Percentiles rank a stretch among this genome's conserved stretches.
Conservation (phyloP, 1,284 basidiomycete genomes). For the Peniophora sp. region DNA sequence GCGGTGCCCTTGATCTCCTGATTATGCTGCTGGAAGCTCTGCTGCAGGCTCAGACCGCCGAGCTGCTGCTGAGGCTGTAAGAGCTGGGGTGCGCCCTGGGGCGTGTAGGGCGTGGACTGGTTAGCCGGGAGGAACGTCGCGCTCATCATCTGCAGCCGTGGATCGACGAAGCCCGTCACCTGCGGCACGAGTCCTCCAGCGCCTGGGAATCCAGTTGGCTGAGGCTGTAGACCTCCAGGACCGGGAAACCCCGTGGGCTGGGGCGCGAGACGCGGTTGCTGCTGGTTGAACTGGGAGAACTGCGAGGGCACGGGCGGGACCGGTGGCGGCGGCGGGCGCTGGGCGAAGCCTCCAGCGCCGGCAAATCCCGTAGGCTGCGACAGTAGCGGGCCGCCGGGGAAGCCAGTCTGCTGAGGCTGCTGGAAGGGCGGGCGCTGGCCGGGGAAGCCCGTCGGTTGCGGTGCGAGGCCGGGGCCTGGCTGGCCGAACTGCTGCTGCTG, state of each 20-base stretch:
- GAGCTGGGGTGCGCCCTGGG: slow-evolving; percentile 62
- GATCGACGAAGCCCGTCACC: slow-evolving; percentile 79
- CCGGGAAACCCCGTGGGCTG: slow-evolving; percentile 55
- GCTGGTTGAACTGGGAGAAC: slow-evolving; percentile 41
- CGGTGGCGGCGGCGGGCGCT: slow-evolving; percentile 47
- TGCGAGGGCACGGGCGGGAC: slow-evolving; percentile 54
- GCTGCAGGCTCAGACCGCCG: slow-evolving; percentile 51
- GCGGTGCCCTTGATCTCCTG: slow-evolving; percentile 64
- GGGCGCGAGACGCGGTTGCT: slow-evolving; percentile 30
- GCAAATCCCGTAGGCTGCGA: slow-evolving; percentile 45
- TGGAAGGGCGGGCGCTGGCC: slow-evolving; percentile 20
- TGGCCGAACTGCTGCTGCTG: slow-evolving; percentile 33
- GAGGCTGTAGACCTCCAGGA: slow-evolving; percentile 40
- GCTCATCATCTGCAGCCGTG: slow-evolving; percentile 78
- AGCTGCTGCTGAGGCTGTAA: slow-evolving; percentile 50
- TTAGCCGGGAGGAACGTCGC: slow-evolving; percentile 82
- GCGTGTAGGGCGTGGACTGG: slow-evolving; percentile 49
- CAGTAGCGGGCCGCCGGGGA: slow-evolving; percentile 31
- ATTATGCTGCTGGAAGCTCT: slow-evolving; percentile 76
- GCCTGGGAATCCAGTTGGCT: slow-evolving; percentile 52
- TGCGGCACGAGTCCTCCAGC: slow-evolving; percentile 58
- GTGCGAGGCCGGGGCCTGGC: slow-evolving; percentile 24
- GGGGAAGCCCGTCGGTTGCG: slow-evolving; percentile 33
- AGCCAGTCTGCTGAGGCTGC: slow-evolving; percentile 41
- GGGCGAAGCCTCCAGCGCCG: slow-evolving; percentile 34